These are phyloP conservation scores for Letharia lupina DNA, from an alignment of 495 filamentous ascomycete species.

Conservation along the genomic window DNA sequence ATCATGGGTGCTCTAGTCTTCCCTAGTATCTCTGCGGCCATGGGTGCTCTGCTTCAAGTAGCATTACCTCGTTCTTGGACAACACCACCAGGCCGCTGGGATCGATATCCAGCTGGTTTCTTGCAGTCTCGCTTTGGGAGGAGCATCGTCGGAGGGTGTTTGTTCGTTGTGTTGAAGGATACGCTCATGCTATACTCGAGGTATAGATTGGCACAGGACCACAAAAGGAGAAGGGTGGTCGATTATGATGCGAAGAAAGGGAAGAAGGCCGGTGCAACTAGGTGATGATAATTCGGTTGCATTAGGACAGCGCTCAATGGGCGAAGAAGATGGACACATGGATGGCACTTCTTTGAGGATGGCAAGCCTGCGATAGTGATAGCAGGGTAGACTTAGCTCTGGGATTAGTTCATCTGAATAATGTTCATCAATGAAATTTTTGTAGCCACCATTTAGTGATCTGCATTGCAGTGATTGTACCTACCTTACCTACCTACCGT, in stretches of 20 bases:
- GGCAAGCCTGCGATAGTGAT: background rate
- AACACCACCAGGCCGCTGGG: conserved; percentile 32
- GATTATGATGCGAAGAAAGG: conserved; percentile 49
- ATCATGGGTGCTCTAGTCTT: conserved; percentile 57
- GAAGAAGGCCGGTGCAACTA: conserved; percentile 1
- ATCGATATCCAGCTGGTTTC: conserved; percentile 43
- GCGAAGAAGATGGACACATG: background rate
- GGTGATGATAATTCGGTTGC: conserved; percentile 1
- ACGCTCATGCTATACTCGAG: conserved; percentile 64
- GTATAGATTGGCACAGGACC: conserved; percentile 62
- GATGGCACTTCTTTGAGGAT: background rate
- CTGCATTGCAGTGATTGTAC: background rate
- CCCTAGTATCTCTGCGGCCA: conserved; percentile 51
- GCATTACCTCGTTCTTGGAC: conserved; percentile 57
- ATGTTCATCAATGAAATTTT: background rate
- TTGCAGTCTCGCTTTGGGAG: conserved; percentile 70
- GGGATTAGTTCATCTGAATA: background rate
- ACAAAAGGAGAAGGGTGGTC: conserved; percentile 55
- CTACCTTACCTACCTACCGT: background rate
- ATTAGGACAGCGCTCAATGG: conserved; percentile 1
- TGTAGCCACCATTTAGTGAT: background rate
- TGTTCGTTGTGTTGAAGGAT: conserved; percentile 72
- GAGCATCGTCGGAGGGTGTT: conserved; percentile 69
- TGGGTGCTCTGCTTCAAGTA: conserved; percentile 60
- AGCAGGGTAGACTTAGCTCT: background rate